Evolutionary conservation across 331 rosid genomes (phyloP).

Genomic region (Ulmus americana): DNA sequence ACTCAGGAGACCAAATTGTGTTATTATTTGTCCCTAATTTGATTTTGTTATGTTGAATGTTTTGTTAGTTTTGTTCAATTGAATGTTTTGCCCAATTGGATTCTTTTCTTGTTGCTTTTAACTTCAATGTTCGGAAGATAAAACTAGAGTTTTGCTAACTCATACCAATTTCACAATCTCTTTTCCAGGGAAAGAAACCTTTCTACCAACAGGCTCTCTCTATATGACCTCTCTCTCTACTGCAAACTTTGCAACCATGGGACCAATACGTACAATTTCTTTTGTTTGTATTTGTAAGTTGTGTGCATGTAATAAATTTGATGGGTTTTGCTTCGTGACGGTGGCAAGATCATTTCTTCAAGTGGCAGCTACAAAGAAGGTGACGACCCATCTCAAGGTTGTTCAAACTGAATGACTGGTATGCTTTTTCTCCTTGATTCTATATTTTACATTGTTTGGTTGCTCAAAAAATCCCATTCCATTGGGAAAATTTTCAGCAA

Average conservation of each 20-base stretch:
- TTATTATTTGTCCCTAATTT: too few relatives aligned
- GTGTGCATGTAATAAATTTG: neutral
- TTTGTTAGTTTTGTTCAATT: too few relatives aligned
- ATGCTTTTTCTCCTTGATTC: neutral
- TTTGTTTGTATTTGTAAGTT: neutral
- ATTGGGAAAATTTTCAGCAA: neutral
- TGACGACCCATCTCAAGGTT: constrained; percentile 71
- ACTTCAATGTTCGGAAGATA: neutral
- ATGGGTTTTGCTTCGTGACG: constrained; percentile 15
- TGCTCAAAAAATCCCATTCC: neutral
- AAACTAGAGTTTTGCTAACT: neutral
- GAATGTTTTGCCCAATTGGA: too few relatives aligned
- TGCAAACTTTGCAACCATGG: constrained; percentile 2
- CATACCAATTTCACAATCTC: neutral
- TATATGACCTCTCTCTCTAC: neutral
- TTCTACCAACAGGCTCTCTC: neutral
- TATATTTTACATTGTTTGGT: neutral
- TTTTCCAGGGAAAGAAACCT: neutral
- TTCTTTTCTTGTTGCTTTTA: too few relatives aligned
- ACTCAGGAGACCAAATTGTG: too few relatives aligned
- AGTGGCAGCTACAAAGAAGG: constrained; percentile 86
- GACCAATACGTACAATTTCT: constrained; percentile 1
- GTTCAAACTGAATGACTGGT: constrained; percentile 97
- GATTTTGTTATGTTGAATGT: too few relatives aligned
- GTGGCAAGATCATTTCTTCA: constrained; percentile 72